phyloP scores from a whole-genome alignment of 192 early-diverging fungal genomes.

The Gigaspora rosea region DNA sequence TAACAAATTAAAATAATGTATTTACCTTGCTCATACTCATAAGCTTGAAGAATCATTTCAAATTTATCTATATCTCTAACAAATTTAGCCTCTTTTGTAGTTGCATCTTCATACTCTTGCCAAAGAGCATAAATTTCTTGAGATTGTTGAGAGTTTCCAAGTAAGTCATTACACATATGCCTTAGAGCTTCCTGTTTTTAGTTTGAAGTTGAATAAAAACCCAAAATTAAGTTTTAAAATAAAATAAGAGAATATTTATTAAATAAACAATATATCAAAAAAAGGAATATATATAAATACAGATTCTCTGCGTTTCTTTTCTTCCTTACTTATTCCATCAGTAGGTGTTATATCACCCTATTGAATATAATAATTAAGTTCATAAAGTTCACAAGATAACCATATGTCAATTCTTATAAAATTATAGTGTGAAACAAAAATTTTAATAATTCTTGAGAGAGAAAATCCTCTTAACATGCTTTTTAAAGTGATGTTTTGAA shows the following conservation, averaged over 20 bases:
- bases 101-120: slow-evolving; percentile 81
- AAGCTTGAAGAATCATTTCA: slow-evolving; percentile 92
- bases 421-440: too few species aligned
- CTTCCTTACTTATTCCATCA: slow-evolving; percentile 73
- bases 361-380: neutral
- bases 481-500: too few species aligned
- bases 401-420: too few species aligned
- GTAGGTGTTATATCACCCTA: slow-evolving; percentile 90
- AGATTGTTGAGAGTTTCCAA: slow-evolving; percentile 59
- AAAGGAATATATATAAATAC: slow-evolving; percentile 38
- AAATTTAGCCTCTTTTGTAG: slow-evolving; percentile 73
- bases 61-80: slow-evolving; percentile 96
- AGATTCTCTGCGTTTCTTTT: slow-evolving; percentile 72
- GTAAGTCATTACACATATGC: slow-evolving; percentile 54
- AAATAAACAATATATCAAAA: neutral
- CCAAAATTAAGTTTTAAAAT: neutral
- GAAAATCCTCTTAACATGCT: too few species aligned
- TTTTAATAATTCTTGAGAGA: too few species aligned
- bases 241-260: neutral
- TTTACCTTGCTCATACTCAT: slow-evolving; percentile 86
- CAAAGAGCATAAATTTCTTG: slow-evolving; percentile 78
- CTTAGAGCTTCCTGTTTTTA: slow-evolving; percentile 59
- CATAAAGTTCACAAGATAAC: too few species aligned
- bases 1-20: neutral
- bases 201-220: neutral